Evolutionary conservation across 2,329 filamentous ascomycete genomes (phyloP), one percentile per base, ranked within the genome.

Genomic region (Colletotrichum costaricense): DNA sequence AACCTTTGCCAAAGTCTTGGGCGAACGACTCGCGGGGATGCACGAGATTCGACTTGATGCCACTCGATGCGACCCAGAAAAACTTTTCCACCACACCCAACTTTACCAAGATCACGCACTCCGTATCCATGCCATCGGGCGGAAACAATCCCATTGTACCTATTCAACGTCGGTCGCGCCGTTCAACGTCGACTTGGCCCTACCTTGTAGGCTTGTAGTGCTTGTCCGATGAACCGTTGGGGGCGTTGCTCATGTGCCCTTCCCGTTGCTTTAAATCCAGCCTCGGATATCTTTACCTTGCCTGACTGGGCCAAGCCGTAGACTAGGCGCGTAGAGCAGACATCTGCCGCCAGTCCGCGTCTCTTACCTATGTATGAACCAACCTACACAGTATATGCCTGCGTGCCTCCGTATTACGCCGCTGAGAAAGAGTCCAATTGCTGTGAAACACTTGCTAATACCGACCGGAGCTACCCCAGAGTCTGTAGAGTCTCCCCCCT

Each of bases 1-100:
- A 71, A 71, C 68, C 68, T 71, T 67, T n/a, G 68, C 28, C 63
- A 46, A 42, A 35, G 28, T 55, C 19, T 26, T 38, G 68, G 68
- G 55, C 55, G 24, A 49, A 33, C 64, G 63, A 71, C 63, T 67
- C 63, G 63, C 63, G 68, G 68, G 16, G 38, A 42, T 42, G 38
- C 38, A 42, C 19, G 3, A 11, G 8, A 22, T 49, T 8, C 19
- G 30, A 28, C 46, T 6, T 4, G 54, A 54, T 14, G 30, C 22
- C 1, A 54, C 38, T 5, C 14, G 54, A 59, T 12, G 28, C n/a
- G 3, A 54, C 38, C 28, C 22, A 38, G 57, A 55, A 66, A 65
- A 70, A 33, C 7, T 56, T 55, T 71, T 56, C 14, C 24, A n/a
- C 46, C 63, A 64, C 33, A 49, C 19, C 19, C 19, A 19, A 4